These are phyloP conservation scores for Ceratobasidium sp. DNA, from an alignment of 1,284 basidiomycete species.

Conservation along the genomic window DNA sequence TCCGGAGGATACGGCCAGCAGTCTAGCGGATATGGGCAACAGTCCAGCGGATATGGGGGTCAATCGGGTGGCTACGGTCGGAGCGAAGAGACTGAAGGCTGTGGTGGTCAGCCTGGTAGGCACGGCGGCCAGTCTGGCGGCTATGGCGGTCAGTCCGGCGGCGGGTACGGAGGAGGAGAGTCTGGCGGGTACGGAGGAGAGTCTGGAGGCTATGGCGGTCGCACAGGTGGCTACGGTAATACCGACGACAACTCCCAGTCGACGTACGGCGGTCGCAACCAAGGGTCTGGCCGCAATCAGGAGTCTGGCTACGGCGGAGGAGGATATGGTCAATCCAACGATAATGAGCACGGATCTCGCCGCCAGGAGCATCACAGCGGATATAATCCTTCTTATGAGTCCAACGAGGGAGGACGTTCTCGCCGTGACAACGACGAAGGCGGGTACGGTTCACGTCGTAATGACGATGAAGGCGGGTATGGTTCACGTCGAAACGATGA, in stretches of 20 bases:
- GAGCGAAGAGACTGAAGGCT: conserved; percentile 14
- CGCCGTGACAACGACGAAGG: conserved; percentile 3
- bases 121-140: conserved; percentile 25
- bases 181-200: conserved; percentile 27
- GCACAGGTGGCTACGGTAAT: conserved; percentile 13
- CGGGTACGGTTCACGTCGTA: conserved; percentile 9
- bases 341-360: conserved; percentile 36
- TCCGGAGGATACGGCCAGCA: conserved; percentile 38
- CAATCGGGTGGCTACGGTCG: conserved; percentile 38
- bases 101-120: conserved; percentile 39
- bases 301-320: conserved; percentile 51
- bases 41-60: conserved; percentile 33
- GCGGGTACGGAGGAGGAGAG: conserved; percentile 26
- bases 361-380: conserved; percentile 26
- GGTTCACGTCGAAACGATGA: conserved; percentile 28
- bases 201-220: conserved; percentile 27
- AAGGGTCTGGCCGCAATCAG: conserved; percentile 13
- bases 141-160: conserved; percentile 17
- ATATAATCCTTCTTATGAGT: conserved; percentile 38
- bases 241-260: conserved; percentile 32
- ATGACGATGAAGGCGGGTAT: conserved; percentile 20
- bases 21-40: conserved; percentile 38
- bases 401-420: conserved; percentile 21
- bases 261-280: conserved; percentile 9
- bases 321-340: conserved; percentile 53